Evolutionary conservation across 1,284 basidiomycete genomes (phyloP).

Genomic region (Ustilago trichophora): DNA sequence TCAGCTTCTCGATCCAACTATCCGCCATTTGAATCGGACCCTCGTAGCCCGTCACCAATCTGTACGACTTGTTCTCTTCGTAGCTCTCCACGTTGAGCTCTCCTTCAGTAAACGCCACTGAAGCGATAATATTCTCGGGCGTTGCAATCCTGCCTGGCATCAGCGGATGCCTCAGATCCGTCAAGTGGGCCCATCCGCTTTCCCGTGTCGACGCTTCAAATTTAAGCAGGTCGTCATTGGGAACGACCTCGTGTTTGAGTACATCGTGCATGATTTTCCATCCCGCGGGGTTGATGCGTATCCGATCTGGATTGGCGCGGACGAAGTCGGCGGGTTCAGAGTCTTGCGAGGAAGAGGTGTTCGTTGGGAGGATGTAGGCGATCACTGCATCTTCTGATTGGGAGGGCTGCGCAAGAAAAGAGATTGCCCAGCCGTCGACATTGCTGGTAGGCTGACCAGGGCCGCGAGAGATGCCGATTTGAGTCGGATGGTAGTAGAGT

Average conservation of each 20-base stretch:
- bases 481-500: slow-evolving; percentile 53
- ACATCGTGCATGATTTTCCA: slow-evolving; percentile 55
- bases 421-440: slow-evolving; percentile 47
- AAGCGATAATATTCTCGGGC: slow-evolving; percentile 61
- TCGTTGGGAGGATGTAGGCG: slow-evolving; percentile 36
- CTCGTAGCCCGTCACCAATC: slow-evolving; percentile 55
- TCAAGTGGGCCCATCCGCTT: slow-evolving; percentile 62
- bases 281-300: slow-evolving; percentile 52
- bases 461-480: slow-evolving; percentile 28
- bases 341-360: slow-evolving; percentile 14
- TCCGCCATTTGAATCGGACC: slow-evolving; percentile 57
- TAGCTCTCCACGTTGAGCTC: slow-evolving; percentile 52
- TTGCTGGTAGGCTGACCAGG: slow-evolving; percentile 5
- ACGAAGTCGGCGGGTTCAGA: slow-evolving; percentile 35
- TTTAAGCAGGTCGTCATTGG: slow-evolving; percentile 52
- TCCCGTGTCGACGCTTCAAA: slow-evolving; percentile 57
- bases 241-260: slow-evolving; percentile 50
- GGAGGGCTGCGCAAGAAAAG: slow-evolving; percentile 31
- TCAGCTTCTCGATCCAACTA: slow-evolving; percentile 41
- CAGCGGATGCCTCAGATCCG: slow-evolving; percentile 53
- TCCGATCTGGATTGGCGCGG: slow-evolving; percentile 46
- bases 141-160: slow-evolving; percentile 61
- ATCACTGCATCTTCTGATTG: slow-evolving; percentile 26
- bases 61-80: slow-evolving; percentile 58
- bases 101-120: slow-evolving; percentile 58